phyloP scores from a whole-genome alignment of 352 stramenopile species.

The Phytophthora melonis region DNA sequence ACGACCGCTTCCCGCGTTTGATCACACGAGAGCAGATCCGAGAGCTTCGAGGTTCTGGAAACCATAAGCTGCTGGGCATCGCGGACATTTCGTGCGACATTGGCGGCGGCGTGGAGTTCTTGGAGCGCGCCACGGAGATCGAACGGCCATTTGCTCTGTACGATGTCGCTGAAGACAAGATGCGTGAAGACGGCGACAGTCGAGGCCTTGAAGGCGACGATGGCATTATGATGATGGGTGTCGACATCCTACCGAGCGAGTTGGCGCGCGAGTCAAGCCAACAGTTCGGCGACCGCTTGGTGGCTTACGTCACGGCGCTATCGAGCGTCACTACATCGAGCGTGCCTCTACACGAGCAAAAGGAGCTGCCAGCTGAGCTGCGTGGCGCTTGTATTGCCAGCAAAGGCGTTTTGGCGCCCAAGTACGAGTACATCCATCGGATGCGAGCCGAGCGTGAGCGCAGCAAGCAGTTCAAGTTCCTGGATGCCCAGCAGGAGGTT shows the following conservation, averaged over 20 bases:
- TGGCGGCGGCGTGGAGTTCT: constrained; percentile 94
- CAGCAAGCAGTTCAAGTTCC: constrained; percentile 70
- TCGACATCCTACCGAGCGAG: constrained; percentile 97
- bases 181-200: constrained; percentile 70
- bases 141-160: constrained; percentile 95
- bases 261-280: constrained; percentile 94
- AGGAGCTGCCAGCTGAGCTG: constrained; percentile 79
- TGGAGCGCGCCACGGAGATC: constrained; percentile 94
- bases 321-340: constrained; percentile 60
- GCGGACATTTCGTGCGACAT: constrained; percentile 97
- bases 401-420: constrained; percentile 85
- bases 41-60: constrained; percentile 65
- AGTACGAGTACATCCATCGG: constrained; percentile 94
- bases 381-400: constrained; percentile 92
- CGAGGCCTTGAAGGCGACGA: constrained; percentile 51
- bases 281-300: constrained; percentile 95
- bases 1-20: constrained; percentile 93
- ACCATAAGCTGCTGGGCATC: constrained; percentile 91
- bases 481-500: constrained; percentile 74
- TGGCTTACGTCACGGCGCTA: constrained; percentile 84
- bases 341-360: constrained; percentile 57
- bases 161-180: constrained; percentile 77
- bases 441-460: constrained; percentile 89
- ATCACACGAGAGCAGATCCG: constrained; percentile 93
- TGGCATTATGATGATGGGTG: constrained; percentile 94